Percentiles rank a stretch among this genome's conserved stretches.
These are phyloP conservation scores for Aureobasidium namibiae DNA, from an alignment of 2,329 filamentous ascomycete genomes.

Conservation along the genomic window DNA sequence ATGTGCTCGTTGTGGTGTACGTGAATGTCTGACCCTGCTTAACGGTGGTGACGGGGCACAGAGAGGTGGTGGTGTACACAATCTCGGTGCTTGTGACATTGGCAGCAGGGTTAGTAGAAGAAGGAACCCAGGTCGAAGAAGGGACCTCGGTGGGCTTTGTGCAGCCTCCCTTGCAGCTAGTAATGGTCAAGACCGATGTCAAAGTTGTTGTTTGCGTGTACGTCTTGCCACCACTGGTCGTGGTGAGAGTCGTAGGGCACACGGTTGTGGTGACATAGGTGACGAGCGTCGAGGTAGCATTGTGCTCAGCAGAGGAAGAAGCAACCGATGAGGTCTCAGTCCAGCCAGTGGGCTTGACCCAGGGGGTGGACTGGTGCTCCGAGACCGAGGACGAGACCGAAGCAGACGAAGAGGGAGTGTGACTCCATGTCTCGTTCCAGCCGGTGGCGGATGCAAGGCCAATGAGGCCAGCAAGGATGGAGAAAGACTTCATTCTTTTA, in stretches of 20 bases:
- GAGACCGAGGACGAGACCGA: neutral
- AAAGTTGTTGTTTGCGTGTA: no score
- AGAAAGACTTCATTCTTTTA: slow-evolving; percentile 12
- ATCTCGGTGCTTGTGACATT: slow-evolving; percentile 17
- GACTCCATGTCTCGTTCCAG: slow-evolving; percentile 4
- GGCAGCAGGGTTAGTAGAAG: neutral
- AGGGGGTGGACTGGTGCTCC: neutral
- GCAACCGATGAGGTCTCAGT: slow-evolving; percentile 17
- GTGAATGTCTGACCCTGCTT: slow-evolving; percentile 19
- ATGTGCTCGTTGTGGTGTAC: neutral
- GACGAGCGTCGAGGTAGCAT: slow-evolving; percentile 19
- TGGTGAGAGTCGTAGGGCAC: slow-evolving; percentile 13
- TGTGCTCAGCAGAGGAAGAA: slow-evolving; percentile 18
- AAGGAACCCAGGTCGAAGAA: neutral
- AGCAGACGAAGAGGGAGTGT: neutral
- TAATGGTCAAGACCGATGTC: neutral
- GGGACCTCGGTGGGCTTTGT: neutral
- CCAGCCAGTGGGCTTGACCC: neutral
- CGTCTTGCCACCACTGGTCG: no score
- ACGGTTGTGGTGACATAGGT: slow-evolving; percentile 21
- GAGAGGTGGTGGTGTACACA: slow-evolving; percentile 19
- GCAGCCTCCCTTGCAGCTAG: neutral
- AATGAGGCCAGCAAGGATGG: slow-evolving; percentile 10
- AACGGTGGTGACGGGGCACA: slow-evolving; percentile 20
- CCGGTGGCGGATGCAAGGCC: slow-evolving; percentile 7